Evolutionary conservation across 305 asterid species (phyloP), one percentile per base, ranked within the genome.

Genomic region (Euphrasia arctica): DNA sequence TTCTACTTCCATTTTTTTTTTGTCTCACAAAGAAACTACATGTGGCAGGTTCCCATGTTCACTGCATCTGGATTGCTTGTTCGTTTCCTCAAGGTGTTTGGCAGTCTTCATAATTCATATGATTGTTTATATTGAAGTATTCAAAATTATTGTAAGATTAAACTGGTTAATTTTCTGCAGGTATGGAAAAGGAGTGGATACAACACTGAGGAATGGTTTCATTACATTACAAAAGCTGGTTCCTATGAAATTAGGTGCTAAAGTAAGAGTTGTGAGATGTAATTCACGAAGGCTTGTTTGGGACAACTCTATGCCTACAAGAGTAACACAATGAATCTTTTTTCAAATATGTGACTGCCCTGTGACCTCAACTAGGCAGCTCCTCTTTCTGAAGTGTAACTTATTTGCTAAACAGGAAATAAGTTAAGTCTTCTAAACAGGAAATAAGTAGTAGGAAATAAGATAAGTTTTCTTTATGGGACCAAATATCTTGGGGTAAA

Each of bases 131-230:
- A 9, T 60, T 9, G 1, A 11, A 25, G 15, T 55, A 65, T 67
- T 41, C 39, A 67, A 15, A 63, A 25, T 25, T 54, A 63, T 18
- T 58, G 31, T 61, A 55, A n/a, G 54, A 49, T 50, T 74, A 58
- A 63, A 71, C 28, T 29, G 11, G 27, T 25, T 25, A 25, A 45
- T 34, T 62, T 70, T 70, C 52, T 80, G 79, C 88, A 93, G 97
- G 99, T 93, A 47, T 94, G 99, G 99, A 97, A 94, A 80, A 94
- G 88, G 88, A 94, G 96, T 66, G 99, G 99, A 28, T 90, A 94
- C 83, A 94, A 90, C 79, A 94, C 99, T 0, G 99, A 90, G 27
- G 99, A 94, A 78, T 94, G 99, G 99, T 97, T 94, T 65, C 97
- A 97, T 67, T 94, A 94, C 72, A 94, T 94, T 65, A 94, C 98